Base-by-base conservation (phyloP, 371 early-diverging fungal species). In the Haplosporangium sp. region DNA sequence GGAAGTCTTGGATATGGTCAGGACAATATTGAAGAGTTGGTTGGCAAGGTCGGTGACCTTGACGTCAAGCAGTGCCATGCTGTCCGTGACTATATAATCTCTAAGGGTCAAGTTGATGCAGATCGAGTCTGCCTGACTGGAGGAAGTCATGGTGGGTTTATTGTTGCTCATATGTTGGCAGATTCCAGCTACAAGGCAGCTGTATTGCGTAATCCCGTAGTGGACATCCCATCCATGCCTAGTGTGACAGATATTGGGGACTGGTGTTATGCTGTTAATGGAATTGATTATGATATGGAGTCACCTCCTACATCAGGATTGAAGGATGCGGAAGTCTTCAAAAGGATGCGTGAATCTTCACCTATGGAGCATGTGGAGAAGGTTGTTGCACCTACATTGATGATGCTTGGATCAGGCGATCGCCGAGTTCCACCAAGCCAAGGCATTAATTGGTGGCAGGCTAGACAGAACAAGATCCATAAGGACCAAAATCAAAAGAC, bases 71-170 rank as follows among this genome's bases (percentile, higher is more conserved):
- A 94, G 65, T 88, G 87, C 35, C 89, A 91, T 47, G 81, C 76
- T 8, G 84, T 61, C 65, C 70, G 72, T 19, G 69, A 71, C 52
- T 53, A 67, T 47, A 58, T 84, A 48, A 15, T 66, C 34, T 69
- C 79, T 4, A 45, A 69, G 39, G 69, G 77, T 6, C 35, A 61
- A 9, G 86, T 84, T 15, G 87, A 89, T 42, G 47, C 72, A 6
- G 65, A 83, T 15, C 79, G 82, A 34, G 85, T 87, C 35, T 86
- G 84, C 38, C 74, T 89, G 19, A 77, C 87, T 9, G 94, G 94
- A 13, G 94, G 95, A 4, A 88, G 89, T 34, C 94, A 94, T 65
- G 91, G 93, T 15, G 94, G 94, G 2, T 93, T 92, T 67, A 87
- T 92, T 19, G 86, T 88, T 10, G 92, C 89, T 4, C 87, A 89